Conservation (phyloP, 2,329 filamentous ascomycete genomes). For the Fusarium bactridioides region DNA sequence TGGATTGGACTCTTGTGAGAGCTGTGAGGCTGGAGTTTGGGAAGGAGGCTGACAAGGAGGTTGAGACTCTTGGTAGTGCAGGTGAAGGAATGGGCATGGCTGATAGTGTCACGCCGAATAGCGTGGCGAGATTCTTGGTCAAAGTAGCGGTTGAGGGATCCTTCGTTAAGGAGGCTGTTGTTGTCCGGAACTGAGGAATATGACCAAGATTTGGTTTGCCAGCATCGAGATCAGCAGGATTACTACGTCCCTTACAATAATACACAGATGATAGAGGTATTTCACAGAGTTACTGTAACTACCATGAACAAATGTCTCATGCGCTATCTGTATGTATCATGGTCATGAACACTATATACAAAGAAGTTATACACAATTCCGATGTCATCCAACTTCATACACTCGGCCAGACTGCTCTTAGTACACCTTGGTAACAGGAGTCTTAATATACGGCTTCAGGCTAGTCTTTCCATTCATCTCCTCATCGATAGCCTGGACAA, state of each 20-base stretch:
- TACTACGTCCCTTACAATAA: accelerated
- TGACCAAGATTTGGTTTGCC: accelerated
- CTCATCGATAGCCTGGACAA: constrained; percentile 49
- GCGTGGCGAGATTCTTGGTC: constrained; percentile 46
- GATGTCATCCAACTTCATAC: accelerated
- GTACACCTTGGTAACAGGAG: constrained; percentile 36
- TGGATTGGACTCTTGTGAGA: constrained; percentile 50
- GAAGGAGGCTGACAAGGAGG: neutral
- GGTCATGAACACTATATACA: neutral
- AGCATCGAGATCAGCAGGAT: neutral
- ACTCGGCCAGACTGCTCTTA: neutral
- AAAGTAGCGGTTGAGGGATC: constrained; percentile 43
- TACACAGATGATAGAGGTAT: accelerated
- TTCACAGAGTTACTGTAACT: neutral
- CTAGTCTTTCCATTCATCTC: constrained; percentile 43
- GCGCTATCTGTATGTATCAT: neutral
- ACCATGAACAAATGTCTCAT: neutral
- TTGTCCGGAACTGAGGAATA: constrained; percentile 10
- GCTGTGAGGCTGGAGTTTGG: constrained; percentile 45
- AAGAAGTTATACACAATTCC: neutral
- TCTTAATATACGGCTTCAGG: constrained; percentile 39
- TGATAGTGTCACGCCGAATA: constrained; percentile 42
- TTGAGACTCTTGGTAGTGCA: constrained; percentile 42
- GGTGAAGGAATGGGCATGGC: constrained; percentile 45
- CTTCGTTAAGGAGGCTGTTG: constrained; percentile 30